phyloP scores from a whole-genome alignment of 1,139 yeast species.

The Tardiomyces digboiensis region DNA sequence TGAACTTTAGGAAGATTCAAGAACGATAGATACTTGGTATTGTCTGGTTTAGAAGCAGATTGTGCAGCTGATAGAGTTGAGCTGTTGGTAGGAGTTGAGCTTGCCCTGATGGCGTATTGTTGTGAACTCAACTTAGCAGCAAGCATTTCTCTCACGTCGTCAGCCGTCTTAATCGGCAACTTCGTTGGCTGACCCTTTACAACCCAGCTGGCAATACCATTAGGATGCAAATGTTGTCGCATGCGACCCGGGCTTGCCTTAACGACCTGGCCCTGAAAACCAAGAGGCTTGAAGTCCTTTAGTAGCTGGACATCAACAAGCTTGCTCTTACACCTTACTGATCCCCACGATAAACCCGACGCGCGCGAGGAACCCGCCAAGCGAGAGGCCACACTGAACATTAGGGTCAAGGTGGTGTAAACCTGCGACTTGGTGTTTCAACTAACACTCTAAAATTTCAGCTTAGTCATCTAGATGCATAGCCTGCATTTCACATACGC shows the following conservation, averaged over 20 bases:
- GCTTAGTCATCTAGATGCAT: no score
- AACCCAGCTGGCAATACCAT: constrained; percentile 66
- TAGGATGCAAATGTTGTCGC: constrained; percentile 67
- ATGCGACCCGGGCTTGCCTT: constrained; percentile 73
- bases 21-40: neutral
- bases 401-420: no score
- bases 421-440: no score
- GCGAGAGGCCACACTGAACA: no score
- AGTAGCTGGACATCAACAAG: constrained; percentile 64
- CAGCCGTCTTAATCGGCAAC: constrained; percentile 48
- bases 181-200: constrained; percentile 43
- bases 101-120: constrained; percentile 5
- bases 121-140: constrained; percentile 3
- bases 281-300: constrained; percentile 49
- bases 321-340: constrained; percentile 22
- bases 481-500: no score
- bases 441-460: no score
- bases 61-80: neutral
- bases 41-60: neutral
- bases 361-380: no score
- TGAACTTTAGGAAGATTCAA: neutral
- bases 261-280: constrained; percentile 62
- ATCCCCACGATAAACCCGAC: constrained; percentile 5
- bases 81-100: neutral
- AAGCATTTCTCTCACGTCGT: constrained; percentile 5